A percentile compares a stretch with the other conserved stretches of the same genome.
Evolutionary conservation across 768 basidiomycete genomes (phyloP).

Genomic region (Omphalotus guepiniiformis): DNA sequence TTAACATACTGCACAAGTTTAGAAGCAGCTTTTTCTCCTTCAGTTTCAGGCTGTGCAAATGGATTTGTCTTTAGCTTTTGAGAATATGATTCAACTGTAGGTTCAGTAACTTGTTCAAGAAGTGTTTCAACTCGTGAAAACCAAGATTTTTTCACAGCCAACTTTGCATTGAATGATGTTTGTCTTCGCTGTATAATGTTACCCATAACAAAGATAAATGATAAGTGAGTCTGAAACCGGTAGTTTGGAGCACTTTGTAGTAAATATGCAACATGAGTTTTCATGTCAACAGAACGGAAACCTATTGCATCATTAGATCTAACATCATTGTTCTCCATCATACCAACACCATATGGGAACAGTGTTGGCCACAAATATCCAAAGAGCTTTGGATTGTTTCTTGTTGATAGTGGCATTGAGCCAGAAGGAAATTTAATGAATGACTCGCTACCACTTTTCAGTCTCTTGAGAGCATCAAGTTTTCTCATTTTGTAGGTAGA

Average conservation of each 20-base stretch:
- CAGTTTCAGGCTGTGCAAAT: constrained; percentile 13
- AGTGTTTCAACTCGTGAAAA: constrained; percentile 10
- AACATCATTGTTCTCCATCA: constrained; percentile 12
- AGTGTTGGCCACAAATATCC: constrained; percentile 17
- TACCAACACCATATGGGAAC: constrained; percentile 19
- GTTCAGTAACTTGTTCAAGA: constrained; percentile 5
- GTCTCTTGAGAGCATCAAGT: constrained; percentile 4
- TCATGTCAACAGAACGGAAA: constrained; percentile 11
- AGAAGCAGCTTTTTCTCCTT: constrained; percentile 13
- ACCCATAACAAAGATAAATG: constrained; percentile 14
- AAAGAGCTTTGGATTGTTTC: constrained; percentile 14
- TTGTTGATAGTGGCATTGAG: constrained; percentile 10
- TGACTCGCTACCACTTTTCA: constrained; percentile 4
- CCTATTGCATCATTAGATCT: not conserved
- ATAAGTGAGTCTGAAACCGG: constrained; percentile 13
- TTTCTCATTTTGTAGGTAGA: constrained; percentile 15
- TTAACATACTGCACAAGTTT: constrained; percentile 13
- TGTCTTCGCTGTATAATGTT: constrained; percentile 12
- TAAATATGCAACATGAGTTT: constrained; percentile 11
- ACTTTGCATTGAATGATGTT: constrained; percentile 9
- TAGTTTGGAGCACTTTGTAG: constrained; percentile 7
- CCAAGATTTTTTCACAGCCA: constrained; percentile 12
- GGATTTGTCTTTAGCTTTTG: constrained; percentile 12
- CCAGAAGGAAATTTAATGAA: constrained; percentile 17
- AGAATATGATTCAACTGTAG: constrained; percentile 5